Conservation (phyloP, 495 filamentous ascomycete genomes). For the Aspergillus haitiensis region DNA sequence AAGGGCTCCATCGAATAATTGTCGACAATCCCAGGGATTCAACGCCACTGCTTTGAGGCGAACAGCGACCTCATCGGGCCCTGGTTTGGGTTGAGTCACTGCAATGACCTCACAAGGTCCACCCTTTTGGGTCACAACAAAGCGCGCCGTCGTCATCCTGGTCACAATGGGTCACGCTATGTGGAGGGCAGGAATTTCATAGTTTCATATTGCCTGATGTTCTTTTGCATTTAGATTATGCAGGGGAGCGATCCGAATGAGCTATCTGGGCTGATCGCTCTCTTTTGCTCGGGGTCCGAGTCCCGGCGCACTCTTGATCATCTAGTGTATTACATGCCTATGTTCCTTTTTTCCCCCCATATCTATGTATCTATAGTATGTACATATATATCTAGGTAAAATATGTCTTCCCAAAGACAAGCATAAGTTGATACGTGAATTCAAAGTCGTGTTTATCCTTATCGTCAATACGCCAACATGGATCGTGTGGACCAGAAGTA, state of each 20-base stretch:
- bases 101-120: background rate
- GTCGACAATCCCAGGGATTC: slow-evolving; percentile 1
- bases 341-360: too few species aligned
- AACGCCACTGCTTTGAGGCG: background rate
- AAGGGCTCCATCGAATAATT: background rate
- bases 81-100: background rate
- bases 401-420: too few species aligned
- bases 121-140: background rate
- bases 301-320: background rate
- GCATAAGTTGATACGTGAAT: too few species aligned
- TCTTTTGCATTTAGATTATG: background rate
- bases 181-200: background rate
- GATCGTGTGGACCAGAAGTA: slow-evolving; percentile 1
- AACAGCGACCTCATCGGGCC: background rate
- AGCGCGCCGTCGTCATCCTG: background rate
- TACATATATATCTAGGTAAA: too few species aligned
- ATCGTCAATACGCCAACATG: background rate
- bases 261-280: background rate
- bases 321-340: background rate
- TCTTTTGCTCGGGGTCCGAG: background rate
- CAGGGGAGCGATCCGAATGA: background rate
- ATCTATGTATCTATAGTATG: too few species aligned
- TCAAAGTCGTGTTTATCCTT: background rate
- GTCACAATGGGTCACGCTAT: background rate
- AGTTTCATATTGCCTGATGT: background rate